phyloP scores from a whole-genome alignment of 768 basidiomycete species.

The Pleurotus giganteus region DNA sequence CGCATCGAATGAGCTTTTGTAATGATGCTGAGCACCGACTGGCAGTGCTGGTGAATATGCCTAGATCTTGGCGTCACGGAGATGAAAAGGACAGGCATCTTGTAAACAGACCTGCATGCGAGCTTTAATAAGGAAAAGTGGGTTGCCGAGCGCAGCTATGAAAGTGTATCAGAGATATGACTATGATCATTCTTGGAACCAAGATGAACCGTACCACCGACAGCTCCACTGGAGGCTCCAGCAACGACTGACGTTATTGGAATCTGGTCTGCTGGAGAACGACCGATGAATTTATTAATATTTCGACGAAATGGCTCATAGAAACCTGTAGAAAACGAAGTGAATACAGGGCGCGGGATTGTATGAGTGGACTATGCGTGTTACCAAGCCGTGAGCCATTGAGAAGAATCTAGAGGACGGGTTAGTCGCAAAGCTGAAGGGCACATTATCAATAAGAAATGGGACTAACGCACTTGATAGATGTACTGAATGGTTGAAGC shows the following conservation, averaged over 20 bases:
- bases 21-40: constrained; percentile 92
- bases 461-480: constrained; percentile 68
- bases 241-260: constrained; percentile 79
- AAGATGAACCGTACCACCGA: constrained; percentile 63
- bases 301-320: constrained; percentile 86
- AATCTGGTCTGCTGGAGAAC: constrained; percentile 60
- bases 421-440: constrained; percentile 13
- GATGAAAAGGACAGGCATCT: neutral
- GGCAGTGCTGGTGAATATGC: constrained; percentile 95
- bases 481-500: constrained; percentile 61
- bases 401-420: constrained; percentile 72
- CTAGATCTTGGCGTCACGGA: constrained; percentile 29
- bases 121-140: constrained; percentile 93
- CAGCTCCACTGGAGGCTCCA: constrained; percentile 86
- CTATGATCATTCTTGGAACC: neutral
- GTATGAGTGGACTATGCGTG: constrained; percentile 10
- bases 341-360: neutral
- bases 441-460: neutral
- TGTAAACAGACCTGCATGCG: constrained; percentile 80
- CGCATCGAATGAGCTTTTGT: constrained; percentile 82
- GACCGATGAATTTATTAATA: constrained; percentile 69
- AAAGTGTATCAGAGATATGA: constrained; percentile 2
- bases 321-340: constrained; percentile 59
- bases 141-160: constrained; percentile 77
- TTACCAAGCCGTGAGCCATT: constrained; percentile 89